A percentile compares a stretch with the other conserved stretches of the same genome.
phyloP scores from a whole-genome alignment of 768 basidiomycete species.

The Pleurotus tuoliensis region DNA sequence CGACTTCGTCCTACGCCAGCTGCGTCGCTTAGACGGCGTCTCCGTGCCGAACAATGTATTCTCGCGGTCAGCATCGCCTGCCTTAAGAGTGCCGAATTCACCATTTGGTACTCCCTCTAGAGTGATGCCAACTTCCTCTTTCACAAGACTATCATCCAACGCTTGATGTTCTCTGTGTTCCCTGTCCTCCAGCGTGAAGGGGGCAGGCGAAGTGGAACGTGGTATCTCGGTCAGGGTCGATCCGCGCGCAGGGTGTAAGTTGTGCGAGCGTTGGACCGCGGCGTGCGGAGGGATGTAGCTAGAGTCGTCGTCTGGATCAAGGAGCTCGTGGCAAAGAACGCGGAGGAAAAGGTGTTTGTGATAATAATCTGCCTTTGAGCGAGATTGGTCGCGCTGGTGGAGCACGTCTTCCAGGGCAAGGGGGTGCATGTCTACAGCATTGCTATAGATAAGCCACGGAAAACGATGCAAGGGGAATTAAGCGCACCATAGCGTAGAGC shows the following conservation, averaged over 20 bases:
- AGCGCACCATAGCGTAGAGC: slow-evolving; percentile 59
- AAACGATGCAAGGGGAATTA: not conserved
- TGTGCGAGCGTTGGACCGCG: not conserved
- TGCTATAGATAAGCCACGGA: not conserved
- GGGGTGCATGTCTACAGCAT: slow-evolving; percentile 55
- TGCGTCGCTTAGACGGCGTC: not conserved
- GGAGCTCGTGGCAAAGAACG: slow-evolving; percentile 60
- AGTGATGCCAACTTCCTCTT: not conserved
- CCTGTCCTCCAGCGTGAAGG: slow-evolving; percentile 23
- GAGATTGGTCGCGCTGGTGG: slow-evolving; percentile 45
- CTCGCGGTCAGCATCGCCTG: not conserved
- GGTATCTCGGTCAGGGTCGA: slow-evolving; percentile 24
- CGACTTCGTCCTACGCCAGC: slow-evolving; percentile 4
- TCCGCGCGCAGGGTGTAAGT: slow-evolving; percentile 17
- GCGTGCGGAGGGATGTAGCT: slow-evolving; percentile 4
- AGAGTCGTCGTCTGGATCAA: slow-evolving; percentile 22
- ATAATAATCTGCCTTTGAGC: slow-evolving; percentile 74
- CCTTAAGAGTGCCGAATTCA: not conserved
- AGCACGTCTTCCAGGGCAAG: slow-evolving; percentile 71
- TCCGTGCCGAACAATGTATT: not conserved
- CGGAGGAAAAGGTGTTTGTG: slow-evolving; percentile 66
- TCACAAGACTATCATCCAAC: not conserved
- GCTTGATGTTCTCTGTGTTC: slow-evolving; percentile 6
- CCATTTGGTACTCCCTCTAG: not conserved
- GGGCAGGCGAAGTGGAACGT: slow-evolving; percentile 34